A percentile compares a stretch with the other conserved stretches of the same genome.
phyloP scores from a whole-genome alignment of 805 yeast species.

The Candida loeiensis region DNA sequence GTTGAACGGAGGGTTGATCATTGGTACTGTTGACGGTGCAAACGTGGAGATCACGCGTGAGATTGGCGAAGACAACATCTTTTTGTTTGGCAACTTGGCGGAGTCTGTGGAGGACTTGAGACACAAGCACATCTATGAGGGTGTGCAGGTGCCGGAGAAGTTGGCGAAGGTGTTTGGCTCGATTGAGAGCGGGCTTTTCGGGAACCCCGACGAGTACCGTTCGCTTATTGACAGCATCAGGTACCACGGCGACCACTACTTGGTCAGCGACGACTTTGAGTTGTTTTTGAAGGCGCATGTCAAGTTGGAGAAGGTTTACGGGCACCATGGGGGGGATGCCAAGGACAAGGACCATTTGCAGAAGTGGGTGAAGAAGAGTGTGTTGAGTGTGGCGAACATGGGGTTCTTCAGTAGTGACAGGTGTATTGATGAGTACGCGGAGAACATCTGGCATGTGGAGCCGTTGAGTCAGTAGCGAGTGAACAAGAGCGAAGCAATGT shows the following conservation, averaged over 20 bases:
- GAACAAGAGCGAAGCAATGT: not conserved
- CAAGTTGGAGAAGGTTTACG: slow-evolving; percentile 68
- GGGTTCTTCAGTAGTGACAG: slow-evolving; percentile 92
- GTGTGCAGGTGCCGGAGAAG: slow-evolving; percentile 55
- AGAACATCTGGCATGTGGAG: slow-evolving; percentile 88
- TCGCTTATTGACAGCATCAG: slow-evolving; percentile 67
- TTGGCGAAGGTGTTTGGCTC: slow-evolving; percentile 60
- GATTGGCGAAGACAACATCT: slow-evolving; percentile 89
- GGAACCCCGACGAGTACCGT: slow-evolving; percentile 62
- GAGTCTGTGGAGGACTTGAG: slow-evolving; percentile 87
- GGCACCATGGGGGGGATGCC: slow-evolving; percentile 41
- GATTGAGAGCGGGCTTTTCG: slow-evolving; percentile 69
- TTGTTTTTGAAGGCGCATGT: slow-evolving; percentile 79
- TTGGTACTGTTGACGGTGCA: slow-evolving; percentile 97
- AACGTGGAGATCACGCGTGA: slow-evolving; percentile 93
- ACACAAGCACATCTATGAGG: slow-evolving; percentile 64
- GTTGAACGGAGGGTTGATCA: slow-evolving; percentile 86
- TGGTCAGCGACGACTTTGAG: slow-evolving; percentile 87
- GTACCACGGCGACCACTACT: slow-evolving; percentile 77
- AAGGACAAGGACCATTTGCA: slow-evolving; percentile 49
- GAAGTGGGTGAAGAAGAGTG: slow-evolving; percentile 74
- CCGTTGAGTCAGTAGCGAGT: slow-evolving; percentile 40
- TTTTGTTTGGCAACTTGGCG: slow-evolving; percentile 84
- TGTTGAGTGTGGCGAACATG: slow-evolving; percentile 81
- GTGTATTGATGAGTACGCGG: slow-evolving; percentile 89